A percentile compares a stretch with the other conserved stretches of the same genome.
Conservation (phyloP, 2,329 filamentous ascomycete genomes). For the Claviceps sp. region DNA sequence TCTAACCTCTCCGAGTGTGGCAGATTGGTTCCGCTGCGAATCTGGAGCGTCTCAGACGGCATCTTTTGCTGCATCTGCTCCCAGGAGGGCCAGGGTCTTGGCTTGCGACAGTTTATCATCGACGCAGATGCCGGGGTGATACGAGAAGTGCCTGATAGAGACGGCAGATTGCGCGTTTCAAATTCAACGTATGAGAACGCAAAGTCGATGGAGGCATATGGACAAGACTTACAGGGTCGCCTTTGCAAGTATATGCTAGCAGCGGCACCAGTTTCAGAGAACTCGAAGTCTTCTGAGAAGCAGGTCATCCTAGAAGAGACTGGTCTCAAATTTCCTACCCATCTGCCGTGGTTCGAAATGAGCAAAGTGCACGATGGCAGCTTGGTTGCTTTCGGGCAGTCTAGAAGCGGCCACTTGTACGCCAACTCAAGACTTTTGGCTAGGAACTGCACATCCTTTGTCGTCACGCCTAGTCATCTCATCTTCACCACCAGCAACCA, state of each 20-base stretch:
- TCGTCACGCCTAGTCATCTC: conserved; percentile 68
- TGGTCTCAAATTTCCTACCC: conserved; percentile 26
- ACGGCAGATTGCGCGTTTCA: conserved; percentile 12
- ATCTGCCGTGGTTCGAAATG: conserved; percentile 41
- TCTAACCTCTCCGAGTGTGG: conserved; percentile 7
- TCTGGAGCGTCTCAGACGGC: conserved; percentile 16
- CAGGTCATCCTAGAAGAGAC: conserved; percentile 16
- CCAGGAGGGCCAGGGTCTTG: conserved; percentile 11
- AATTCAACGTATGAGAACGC: conserved; percentile 21
- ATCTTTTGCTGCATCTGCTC: conserved; percentile 20
- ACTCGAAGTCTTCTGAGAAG: not conserved
- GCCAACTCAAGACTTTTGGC: conserved; percentile 61
- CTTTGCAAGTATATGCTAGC: conserved; percentile 25
- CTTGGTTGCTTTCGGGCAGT: conserved; percentile 47
- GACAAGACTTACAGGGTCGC: conserved; percentile 33
- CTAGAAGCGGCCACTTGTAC: conserved; percentile 64
- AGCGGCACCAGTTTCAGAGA: conserved; percentile 10
- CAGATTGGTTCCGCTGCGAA: conserved; percentile 18
- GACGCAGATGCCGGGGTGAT: conserved; percentile 7
- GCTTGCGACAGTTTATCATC: conserved; percentile 13
- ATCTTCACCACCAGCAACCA: conserved; percentile 89
- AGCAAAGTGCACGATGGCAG: conserved; percentile 26
- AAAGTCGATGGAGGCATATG: conserved; percentile 21
- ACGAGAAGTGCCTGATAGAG: conserved; percentile 7
- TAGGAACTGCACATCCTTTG: conserved; percentile 85